These are phyloP conservation scores for Diutina mesorugosa DNA, from an alignment of 1,139 yeast species.

Conservation along the genomic window DNA sequence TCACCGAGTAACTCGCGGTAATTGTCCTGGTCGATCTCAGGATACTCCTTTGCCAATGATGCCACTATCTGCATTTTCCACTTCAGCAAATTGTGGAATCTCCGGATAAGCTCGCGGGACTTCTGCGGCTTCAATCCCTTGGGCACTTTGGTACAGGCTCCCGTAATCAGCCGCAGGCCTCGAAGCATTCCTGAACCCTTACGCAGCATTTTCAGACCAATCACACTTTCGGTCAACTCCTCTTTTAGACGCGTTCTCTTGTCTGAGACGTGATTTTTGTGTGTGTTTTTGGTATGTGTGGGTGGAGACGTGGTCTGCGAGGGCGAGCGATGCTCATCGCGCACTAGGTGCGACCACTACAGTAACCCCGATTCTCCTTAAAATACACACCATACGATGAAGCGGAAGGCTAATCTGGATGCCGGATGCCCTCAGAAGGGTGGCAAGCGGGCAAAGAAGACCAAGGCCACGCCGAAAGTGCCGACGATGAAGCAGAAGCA, in stretches of 20 bases:
- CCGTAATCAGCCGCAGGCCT: not conserved
- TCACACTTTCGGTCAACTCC: not conserved
- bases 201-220: not conserved
- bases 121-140: constrained; percentile 43
- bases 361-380: not conserved
- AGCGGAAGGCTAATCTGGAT: not conserved
- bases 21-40: constrained; percentile 13
- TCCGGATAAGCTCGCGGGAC: constrained; percentile 53
- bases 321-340: not conserved
- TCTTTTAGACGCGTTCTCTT: not conserved
- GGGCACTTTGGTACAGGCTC: not conserved
- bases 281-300: not conserved
- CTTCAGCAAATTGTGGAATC: constrained; percentile 54
- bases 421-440: not conserved
- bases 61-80: constrained; percentile 5
- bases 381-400: not conserved
- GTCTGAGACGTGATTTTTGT: not conserved
- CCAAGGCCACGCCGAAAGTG: constrained; percentile 5
- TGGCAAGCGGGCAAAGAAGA: not conserved
- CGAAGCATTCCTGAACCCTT: not conserved
- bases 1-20: constrained; percentile 9
- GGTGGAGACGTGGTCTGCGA: not conserved
- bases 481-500: constrained; percentile 21
- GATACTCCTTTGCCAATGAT: constrained; percentile 2
- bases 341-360: not conserved